Evolutionary conservation across 441 rosid species (phyloP), one percentile per base, ranked within the genome.

Genomic region (Eutrema salsugineum): DNA sequence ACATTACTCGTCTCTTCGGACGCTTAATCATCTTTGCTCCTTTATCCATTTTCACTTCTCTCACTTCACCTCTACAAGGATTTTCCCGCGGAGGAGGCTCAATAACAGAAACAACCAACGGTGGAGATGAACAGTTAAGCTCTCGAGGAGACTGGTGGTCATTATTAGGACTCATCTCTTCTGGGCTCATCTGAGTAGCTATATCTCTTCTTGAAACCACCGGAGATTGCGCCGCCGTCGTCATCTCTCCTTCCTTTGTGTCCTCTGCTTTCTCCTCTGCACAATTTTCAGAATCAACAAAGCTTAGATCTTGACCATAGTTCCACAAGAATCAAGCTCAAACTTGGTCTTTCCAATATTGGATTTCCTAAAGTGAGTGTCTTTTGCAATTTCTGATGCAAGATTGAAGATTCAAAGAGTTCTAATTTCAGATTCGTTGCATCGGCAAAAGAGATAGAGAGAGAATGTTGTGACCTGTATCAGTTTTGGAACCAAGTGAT

Each of bases 121-220:
- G 85, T 65, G 88, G 82, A 68, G 83, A 69, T 46, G 72, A 70
- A 48, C 14, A 47, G 44, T 48, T 12, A 8, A 54, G 42, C 76
- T 69, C 77, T 66, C 10, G 84, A 8, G 54, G 77, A 32, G 87
- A 86, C 32, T 83, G 79, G 30, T 73, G 12, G 14, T 53, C 35
- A 64, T 8, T 10, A 32, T 58, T 50, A 76, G 79, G 66, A 69
- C 63, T 71, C 63, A 81, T 79, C 48, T 78, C 81, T 8, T 82
- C 87, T 2, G 88, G 86, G 47, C 97, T 94, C 97, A 90, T 94
- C 77, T 94, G 97, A 6, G 99, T 91, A 5, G 97, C 90, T 87
- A 86, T 91, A 75, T 94, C 99, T 73, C 94, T 84, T 74, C 89
- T 73, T 9, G 91, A 87, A 57, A 83, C 72, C 12, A 57, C 87